Conservation (phyloP, 306 rosid species). For the Senna tora region DNA sequence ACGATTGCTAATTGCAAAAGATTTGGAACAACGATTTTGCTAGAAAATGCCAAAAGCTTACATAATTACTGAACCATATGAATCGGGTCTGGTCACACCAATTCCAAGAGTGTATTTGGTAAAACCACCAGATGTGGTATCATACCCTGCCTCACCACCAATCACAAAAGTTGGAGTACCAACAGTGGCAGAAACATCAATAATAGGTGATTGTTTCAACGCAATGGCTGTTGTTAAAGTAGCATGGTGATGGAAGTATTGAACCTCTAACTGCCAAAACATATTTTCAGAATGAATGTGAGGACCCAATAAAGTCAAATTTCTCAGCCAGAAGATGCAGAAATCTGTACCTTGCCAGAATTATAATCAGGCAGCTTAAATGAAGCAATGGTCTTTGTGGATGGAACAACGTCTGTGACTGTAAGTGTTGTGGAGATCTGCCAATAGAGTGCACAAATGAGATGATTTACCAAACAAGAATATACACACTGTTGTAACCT, state of each 20-base stretch:
- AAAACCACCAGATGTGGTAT: conserved; percentile 67
- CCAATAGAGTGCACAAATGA: conserved; percentile 27
- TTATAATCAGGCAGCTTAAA: conserved; percentile 75
- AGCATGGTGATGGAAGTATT: conserved; percentile 93
- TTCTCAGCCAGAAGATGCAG: conserved; percentile 11
- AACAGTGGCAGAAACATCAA: conserved; percentile 79
- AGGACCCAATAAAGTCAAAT: not conserved
- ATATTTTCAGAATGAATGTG: conserved; percentile 11
- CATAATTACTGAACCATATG: conserved; percentile 76
- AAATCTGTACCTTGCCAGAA: conserved; percentile 82
- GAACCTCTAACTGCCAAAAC: conserved; percentile 78
- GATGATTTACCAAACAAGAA: conserved; percentile 33
- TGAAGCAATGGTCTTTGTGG: conserved; percentile 88
- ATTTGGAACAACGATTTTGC: conserved; percentile 10
- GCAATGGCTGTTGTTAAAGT: conserved; percentile 62
- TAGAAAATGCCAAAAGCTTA: conserved; percentile 49
- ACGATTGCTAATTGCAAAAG: conserved; percentile 5
- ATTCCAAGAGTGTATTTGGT: conserved; percentile 85
- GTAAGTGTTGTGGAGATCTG: conserved; percentile 78
- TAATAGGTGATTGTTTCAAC: conserved; percentile 66
- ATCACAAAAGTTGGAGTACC: conserved; percentile 81
- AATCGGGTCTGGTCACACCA: conserved; percentile 60
- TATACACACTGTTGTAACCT: not conserved
- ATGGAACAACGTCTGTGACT: conserved; percentile 72
- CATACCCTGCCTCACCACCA: conserved; percentile 93